A percentile compares a stretch with the other conserved stretches of the same genome.
Evolutionary conservation across 805 yeast genomes (phyloP).

Genomic region (Starmerella etchellsii): DNA sequence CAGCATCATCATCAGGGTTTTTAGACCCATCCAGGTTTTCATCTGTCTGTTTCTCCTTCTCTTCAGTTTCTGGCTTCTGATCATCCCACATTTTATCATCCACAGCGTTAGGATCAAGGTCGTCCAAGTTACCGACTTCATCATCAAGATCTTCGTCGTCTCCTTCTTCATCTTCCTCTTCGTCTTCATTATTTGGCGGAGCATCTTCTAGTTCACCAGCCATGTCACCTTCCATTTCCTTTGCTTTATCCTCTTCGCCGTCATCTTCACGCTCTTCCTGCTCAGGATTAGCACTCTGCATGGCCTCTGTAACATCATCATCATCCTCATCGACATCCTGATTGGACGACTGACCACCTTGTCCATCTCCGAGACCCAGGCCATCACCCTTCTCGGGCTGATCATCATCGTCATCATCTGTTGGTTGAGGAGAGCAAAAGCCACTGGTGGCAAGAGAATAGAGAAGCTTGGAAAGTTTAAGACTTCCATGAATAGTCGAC

Average conservation of each 20-base stretch:
- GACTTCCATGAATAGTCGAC: conserved; percentile 49
- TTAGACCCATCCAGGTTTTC: conserved; percentile 34
- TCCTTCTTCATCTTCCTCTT: conserved; percentile 38
- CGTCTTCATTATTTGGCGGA: conserved; percentile 44
- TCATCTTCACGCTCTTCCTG: conserved; percentile 30
- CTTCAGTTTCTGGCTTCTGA: conserved; percentile 55
- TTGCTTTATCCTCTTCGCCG: conserved; percentile 77
- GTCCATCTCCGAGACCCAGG: conserved; percentile 87
- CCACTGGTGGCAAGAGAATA: conserved; percentile 61
- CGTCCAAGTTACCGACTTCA: conserved; percentile 78
- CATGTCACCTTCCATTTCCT: conserved; percentile 93
- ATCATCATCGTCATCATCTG: conserved; percentile 37
- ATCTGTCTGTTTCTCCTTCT: conserved; percentile 68
- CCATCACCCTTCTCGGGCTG: conserved; percentile 64
- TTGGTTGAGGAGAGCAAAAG: conserved; percentile 83
- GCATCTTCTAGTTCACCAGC: conserved; percentile 82
- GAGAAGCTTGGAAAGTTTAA: conserved; percentile 42
- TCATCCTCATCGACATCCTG: conserved; percentile 76
- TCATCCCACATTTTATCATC: conserved; percentile 99
- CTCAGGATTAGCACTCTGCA: conserved; percentile 56
- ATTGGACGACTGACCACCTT: conserved; percentile 67
- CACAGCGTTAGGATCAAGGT: conserved; percentile 83
- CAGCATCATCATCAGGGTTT: conserved; percentile 36
- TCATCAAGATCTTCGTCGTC: conserved; percentile 69
- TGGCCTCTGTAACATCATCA: conserved; percentile 70